These are phyloP conservation scores for Lignosus rhinocerotis DNA, from an alignment of 1,284 basidiomycete genomes.

Conservation along the genomic window DNA sequence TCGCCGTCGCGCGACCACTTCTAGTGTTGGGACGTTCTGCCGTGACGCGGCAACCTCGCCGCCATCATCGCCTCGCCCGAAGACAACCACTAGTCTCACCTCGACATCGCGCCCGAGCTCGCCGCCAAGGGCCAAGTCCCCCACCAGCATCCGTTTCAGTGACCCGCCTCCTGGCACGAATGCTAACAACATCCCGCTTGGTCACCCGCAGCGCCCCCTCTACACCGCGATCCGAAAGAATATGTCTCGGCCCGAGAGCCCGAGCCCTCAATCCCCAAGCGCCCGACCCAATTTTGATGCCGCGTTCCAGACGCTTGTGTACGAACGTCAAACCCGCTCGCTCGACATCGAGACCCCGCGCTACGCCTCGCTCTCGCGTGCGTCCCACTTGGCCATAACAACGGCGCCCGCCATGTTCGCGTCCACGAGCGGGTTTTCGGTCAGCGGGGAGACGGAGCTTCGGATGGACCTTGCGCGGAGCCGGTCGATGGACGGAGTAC, in stretches of 20 bases:
- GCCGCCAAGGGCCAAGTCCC: conserved; percentile 8
- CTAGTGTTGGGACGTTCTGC: conserved; percentile 18
- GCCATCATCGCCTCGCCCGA: conserved; percentile 1
- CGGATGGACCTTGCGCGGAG: conserved; percentile 54
- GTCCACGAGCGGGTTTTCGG: conserved; percentile 36
- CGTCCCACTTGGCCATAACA: conserved; percentile 3
- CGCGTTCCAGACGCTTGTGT: conserved; percentile 27
- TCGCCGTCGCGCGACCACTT: conserved; percentile 34
- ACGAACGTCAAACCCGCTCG: conserved; percentile 21
- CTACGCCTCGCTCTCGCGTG: conserved; percentile 19
- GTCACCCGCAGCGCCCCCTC: conserved; percentile 46
- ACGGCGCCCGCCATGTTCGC: conserved; percentile 12
- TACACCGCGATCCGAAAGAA: conserved; percentile 64
- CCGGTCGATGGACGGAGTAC: conserved; percentile 30
- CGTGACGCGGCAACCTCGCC: conserved; percentile 3
- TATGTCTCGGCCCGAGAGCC: conserved; percentile 45
- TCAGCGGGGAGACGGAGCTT: conserved; percentile 61
- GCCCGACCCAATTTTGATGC: conserved; percentile 24
- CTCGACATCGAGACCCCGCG: conserved; percentile 24
- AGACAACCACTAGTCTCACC: conserved; percentile 12
- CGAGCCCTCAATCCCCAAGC: conserved; percentile 9
- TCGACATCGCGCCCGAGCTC: conserved; percentile 17
- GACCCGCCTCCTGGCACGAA: conserved; percentile 1
- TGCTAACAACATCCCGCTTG: conserved; percentile 20
- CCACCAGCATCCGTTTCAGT: conserved; percentile 19